Base-by-base conservation (phyloP, 139 green algal species). In the Chlorella ohadii region DNA sequence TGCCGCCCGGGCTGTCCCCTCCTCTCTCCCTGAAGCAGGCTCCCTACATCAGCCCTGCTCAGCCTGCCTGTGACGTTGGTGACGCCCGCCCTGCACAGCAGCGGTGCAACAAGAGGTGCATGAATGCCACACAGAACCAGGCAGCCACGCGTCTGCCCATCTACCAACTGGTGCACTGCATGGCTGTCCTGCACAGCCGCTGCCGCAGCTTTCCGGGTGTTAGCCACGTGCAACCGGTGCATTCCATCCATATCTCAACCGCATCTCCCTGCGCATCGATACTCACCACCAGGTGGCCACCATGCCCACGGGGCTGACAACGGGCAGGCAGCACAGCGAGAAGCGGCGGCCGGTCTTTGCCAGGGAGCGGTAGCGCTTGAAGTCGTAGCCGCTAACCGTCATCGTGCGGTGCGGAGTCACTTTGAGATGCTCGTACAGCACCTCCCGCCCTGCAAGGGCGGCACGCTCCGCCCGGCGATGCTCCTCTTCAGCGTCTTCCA, bases 311-410 rank as follows among this genome's bases (percentile, higher is more conserved):
- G 84, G 84, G 78, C 67, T 72, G 11, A 81, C 20, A 1, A 86
- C 38, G 13, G 78, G 84, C n/a, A 88, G 34, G 47, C 66, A 51
- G n/a, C 85, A 82, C 27, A 85, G 27, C 6, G 47, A 76, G 6
- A 36, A 31, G 17, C 64, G 51, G 27, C 66, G 78, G 34, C 70
- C 79, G 31, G 61, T 39, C 27, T 31, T n/a, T 4, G 39, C 39
- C 70, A 77, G 70, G 39, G 39, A 36, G 39, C 70, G 70, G 27
- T 61, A 28, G 9, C 41, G 39, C 27, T 55, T 38, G 27, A 77
- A 77, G 39, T 77, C 39, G 6, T 16, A 39, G 11, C 39, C 70
- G 28, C 47, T 47, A 39, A 44, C 56, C 16, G 22, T 12, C 39
- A 77, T 39, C 39, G 70, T 75, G 56, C 51, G 34, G 13, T 39